A percentile compares a stretch with the other conserved stretches of the same genome.
Conservation (phyloP, 1,284 basidiomycete species). For the Lentinula novae-zelandiae region DNA sequence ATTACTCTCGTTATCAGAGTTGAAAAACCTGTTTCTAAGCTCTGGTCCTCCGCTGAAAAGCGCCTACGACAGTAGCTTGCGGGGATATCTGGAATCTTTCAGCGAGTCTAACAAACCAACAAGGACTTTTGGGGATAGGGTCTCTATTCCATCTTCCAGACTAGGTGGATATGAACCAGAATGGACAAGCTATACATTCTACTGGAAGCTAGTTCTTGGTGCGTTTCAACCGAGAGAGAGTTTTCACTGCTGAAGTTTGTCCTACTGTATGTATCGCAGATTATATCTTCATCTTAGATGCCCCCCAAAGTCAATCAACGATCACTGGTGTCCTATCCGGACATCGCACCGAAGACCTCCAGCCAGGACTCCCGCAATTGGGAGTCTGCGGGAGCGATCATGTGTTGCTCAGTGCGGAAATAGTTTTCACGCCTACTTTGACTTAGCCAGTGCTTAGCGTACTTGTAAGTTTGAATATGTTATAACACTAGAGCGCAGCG, state of each 20-base stretch:
- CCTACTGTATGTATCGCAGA: constrained; percentile 40
- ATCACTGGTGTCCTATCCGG: constrained; percentile 67
- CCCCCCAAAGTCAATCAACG: constrained; percentile 32
- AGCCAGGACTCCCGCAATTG: constrained; percentile 75
- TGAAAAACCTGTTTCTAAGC: constrained; percentile 52
- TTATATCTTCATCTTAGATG: constrained; percentile 77
- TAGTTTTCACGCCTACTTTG: constrained; percentile 15
- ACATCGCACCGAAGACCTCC: constrained; percentile 59
- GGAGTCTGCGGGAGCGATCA: constrained; percentile 87
- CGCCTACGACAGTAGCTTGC: constrained; percentile 58
- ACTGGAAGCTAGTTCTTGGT: constrained; percentile 82
- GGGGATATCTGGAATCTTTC: constrained; percentile 19
- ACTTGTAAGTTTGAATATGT: not conserved
- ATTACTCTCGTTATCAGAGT: constrained; percentile 61
- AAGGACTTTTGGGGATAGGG: constrained; percentile 48
- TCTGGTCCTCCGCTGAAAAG: constrained; percentile 41
- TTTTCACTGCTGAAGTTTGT: not conserved
- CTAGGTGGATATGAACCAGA: constrained; percentile 67
- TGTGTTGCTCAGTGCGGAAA: constrained; percentile 67
- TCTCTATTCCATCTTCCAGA: constrained; percentile 33
- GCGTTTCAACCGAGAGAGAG: not conserved
- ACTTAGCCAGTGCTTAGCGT: not conserved
- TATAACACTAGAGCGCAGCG: not conserved
- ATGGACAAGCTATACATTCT: constrained; percentile 79
- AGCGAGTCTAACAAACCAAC: constrained; percentile 19